These are phyloP conservation scores for Metschnikowia peoriensis DNA, from an alignment of 805 yeast species.

Conservation along the genomic window DNA sequence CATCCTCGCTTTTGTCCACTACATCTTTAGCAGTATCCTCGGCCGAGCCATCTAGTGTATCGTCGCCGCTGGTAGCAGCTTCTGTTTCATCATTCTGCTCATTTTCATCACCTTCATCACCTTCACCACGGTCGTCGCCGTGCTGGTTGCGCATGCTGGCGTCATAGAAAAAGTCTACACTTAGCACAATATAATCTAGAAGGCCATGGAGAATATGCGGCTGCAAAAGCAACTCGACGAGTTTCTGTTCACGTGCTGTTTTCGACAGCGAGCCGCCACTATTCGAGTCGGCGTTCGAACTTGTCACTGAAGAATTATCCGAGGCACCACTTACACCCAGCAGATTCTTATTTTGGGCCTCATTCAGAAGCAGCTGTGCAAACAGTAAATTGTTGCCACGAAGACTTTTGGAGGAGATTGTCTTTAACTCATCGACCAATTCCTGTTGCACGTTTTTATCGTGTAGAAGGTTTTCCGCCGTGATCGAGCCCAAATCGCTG, in stretches of 20 bases:
- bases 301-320: constrained; percentile 35
- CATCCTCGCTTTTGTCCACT: constrained; percentile 13
- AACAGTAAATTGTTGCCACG: constrained; percentile 35
- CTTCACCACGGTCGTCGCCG: constrained; percentile 21
- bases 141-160: constrained; percentile 11
- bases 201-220: constrained; percentile 70
- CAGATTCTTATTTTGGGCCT: constrained; percentile 10
- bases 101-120: background rate
- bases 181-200: constrained; percentile 59
- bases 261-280: constrained; percentile 22
- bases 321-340: constrained; percentile 4
- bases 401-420: constrained; percentile 21
- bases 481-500: constrained; percentile 29
- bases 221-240: constrained; percentile 76
- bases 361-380: constrained; percentile 20
- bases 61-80: background rate
- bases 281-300: constrained; percentile 30
- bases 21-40: constrained; percentile 1
- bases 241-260: constrained; percentile 46
- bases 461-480: constrained; percentile 33
- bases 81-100: background rate
- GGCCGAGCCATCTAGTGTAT: constrained; percentile 13
- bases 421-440: constrained; percentile 33
- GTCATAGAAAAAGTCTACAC: constrained; percentile 45
- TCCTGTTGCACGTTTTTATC: constrained; percentile 38